Percentiles rank a stretch among this genome's conserved stretches.
These are phyloP conservation scores for Diplodia corticola DNA, from an alignment of 2,329 filamentous ascomycete genomes.

Conservation along the genomic window DNA sequence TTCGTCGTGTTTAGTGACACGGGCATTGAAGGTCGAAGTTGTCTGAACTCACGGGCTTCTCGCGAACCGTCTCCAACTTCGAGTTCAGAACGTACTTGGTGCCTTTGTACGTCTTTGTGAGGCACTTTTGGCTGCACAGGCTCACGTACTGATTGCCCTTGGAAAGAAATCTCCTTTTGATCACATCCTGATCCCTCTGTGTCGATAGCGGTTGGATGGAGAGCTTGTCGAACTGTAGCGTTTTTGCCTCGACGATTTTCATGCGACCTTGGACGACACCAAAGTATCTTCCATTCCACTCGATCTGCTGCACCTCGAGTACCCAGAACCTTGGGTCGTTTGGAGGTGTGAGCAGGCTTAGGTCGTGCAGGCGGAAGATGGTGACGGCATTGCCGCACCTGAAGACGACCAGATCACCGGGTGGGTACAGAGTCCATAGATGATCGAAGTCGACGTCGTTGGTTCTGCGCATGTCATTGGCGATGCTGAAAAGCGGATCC, in stretches of 20 bases:
- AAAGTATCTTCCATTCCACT: slow-evolving; percentile 40
- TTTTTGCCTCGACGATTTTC: neutral
- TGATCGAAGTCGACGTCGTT: slow-evolving; percentile 44
- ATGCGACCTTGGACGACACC: slow-evolving; percentile 25
- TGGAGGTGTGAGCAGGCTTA: slow-evolving; percentile 22
- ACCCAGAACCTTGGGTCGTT: slow-evolving; percentile 32
- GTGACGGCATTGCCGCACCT: slow-evolving; percentile 21
- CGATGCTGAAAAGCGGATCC: slow-evolving; percentile 43
- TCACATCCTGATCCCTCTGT: neutral
- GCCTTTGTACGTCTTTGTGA: neutral
- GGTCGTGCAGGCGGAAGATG: slow-evolving; percentile 38
- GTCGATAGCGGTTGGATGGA: neutral
- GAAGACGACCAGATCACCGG: slow-evolving; percentile 31
- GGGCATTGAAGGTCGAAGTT: neutral
- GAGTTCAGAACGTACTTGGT: neutral
- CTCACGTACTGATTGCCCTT: neutral
- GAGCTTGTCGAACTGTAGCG: neutral
- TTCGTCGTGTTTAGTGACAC: neutral
- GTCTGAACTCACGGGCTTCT: neutral
- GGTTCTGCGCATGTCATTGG: slow-evolving; percentile 42
- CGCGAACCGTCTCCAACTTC: neutral
- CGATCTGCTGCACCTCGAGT: slow-evolving; percentile 35
- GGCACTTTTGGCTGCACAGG: neutral
- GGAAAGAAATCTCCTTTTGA: neutral
- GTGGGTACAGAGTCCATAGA: slow-evolving; percentile 48